Percentiles rank a stretch among this genome's conserved stretches.
Evolutionary conservation across 345 rosid species (phyloP).

Genomic region (thale cress (Arabidopsis thaliana)): TAIR10.1 NC_003076.8:22027501-22028000

Average conservation of each 20-base stretch:
- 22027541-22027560: constrained; percentile 94
- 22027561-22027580: constrained; percentile 70
- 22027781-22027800: constrained; percentile 86
- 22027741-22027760: constrained; percentile 51
- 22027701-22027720: constrained; percentile 78
- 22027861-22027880: neutral
- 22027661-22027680: constrained; percentile 69
- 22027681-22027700: constrained; percentile 52
- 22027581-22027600: constrained; percentile 91
- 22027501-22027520: constrained; percentile 56
- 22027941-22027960: constrained; percentile 5
- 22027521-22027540: constrained; percentile 98
- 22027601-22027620: constrained; percentile 84
- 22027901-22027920: neutral
- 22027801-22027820: constrained; percentile 97
- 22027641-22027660: constrained; percentile 56
- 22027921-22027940: neutral
- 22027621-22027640: constrained; percentile 62
- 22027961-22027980: constrained; percentile 18
- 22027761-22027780: constrained; percentile 74
- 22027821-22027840: constrained; percentile 81
- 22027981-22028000: constrained; percentile 10
- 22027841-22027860: neutral
- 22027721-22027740: constrained; percentile 69
- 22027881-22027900: neutral